Conservation (phyloP, 768 basidiomycete species). For the Pleurotus ostreatus region DNA sequence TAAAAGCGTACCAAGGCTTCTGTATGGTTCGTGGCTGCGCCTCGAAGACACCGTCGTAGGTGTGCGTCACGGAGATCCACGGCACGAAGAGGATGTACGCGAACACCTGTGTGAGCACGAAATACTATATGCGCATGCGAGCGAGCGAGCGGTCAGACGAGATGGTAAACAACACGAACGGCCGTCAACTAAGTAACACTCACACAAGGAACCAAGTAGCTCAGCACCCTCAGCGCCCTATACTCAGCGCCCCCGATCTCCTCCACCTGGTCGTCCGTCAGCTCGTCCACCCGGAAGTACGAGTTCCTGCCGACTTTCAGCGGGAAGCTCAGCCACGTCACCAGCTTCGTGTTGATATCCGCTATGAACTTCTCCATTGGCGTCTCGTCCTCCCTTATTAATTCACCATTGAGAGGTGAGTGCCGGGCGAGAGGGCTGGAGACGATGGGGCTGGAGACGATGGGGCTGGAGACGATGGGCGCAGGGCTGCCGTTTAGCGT, state of each 20-base stretch:
- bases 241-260: constrained; percentile 77
- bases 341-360: constrained; percentile 10
- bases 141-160: constrained; percentile 16
- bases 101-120: constrained; percentile 52
- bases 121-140: constrained; percentile 46
- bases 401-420: not conserved
- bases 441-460: too few species aligned
- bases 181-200: constrained; percentile 12
- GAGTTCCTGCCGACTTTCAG: constrained; percentile 60
- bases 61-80: constrained; percentile 43
- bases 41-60: constrained; percentile 45
- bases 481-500: constrained; percentile 28
- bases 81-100: constrained; percentile 57
- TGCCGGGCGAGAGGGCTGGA: too few species aligned
- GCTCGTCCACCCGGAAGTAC: constrained; percentile 44
- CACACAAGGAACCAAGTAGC: constrained; percentile 45
- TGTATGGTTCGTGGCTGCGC: constrained; percentile 46
- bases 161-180: not conserved
- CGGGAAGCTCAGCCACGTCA: constrained; percentile 35
- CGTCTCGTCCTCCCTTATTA: not conserved
- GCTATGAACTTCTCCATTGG: not conserved
- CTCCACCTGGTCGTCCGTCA: constrained; percentile 67
- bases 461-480: too few species aligned
- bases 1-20: constrained; percentile 49
- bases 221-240: constrained; percentile 51